These are phyloP conservation scores for Metschnikowia sp. DNA, from an alignment of 805 yeast species.

Conservation along the genomic window DNA sequence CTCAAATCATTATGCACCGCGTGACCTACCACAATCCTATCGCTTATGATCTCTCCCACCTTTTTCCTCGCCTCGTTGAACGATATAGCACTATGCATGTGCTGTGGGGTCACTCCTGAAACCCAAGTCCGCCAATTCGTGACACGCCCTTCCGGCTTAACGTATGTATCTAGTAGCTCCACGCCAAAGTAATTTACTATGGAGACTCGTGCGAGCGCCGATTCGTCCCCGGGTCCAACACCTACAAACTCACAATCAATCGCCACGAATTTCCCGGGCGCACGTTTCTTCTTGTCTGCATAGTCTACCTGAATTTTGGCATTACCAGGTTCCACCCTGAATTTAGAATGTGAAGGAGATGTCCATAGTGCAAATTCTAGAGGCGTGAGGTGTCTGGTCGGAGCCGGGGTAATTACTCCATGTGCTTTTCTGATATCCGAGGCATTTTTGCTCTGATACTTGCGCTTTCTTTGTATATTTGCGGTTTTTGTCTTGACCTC, in stretches of 20 bases:
- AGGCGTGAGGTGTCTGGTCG: slow-evolving; percentile 4
- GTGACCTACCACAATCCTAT: slow-evolving; percentile 74
- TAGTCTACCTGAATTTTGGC: neutral
- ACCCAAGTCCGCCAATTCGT: slow-evolving; percentile 94
- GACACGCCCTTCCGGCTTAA: slow-evolving; percentile 69
- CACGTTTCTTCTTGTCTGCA: slow-evolving; percentile 30
- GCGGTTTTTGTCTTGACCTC: neutral
- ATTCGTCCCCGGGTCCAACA: slow-evolving; percentile 62
- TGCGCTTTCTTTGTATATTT: neutral
- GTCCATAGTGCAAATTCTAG: slow-evolving; percentile 14
- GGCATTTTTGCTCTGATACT: neutral
- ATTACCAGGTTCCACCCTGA: neutral
- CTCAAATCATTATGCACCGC: slow-evolving; percentile 78
- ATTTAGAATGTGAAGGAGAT: neutral
- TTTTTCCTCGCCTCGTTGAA: slow-evolving; percentile 64
- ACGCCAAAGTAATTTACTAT: slow-evolving; percentile 81
- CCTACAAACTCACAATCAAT: slow-evolving; percentile 96
- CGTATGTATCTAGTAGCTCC: slow-evolving; percentile 67
- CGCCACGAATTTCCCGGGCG: slow-evolving; percentile 71
- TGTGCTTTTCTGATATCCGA: neutral
- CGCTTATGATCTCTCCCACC: slow-evolving; percentile 24
- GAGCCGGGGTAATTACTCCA: neutral
- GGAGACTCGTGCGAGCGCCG: slow-evolving; percentile 83
- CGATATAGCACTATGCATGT: slow-evolving; percentile 64
- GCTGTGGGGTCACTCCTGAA: slow-evolving; percentile 72